phyloP scores from a whole-genome alignment of 169 alveolate species.

The Theileria parva region DNA sequence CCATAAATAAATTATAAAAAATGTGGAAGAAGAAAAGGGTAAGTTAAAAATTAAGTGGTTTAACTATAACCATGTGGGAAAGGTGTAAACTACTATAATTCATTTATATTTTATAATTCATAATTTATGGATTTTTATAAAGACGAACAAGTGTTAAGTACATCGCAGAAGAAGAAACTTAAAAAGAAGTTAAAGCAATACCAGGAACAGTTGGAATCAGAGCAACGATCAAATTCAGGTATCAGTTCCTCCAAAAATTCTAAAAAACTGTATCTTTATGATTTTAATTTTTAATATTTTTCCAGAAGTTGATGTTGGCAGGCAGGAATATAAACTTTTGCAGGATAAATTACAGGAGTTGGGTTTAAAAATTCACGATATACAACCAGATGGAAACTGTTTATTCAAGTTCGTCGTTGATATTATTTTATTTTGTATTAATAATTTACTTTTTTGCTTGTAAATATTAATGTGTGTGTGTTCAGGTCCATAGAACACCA shows the following conservation, averaged over 20 bases:
- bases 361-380: constrained; percentile 20
- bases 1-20: background rate
- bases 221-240: background rate
- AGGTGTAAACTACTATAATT: background rate
- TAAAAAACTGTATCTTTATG: background rate
- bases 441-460: background rate
- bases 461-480: background rate
- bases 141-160: constrained; percentile 24
- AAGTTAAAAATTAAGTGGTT: background rate
- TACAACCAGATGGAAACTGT: constrained; percentile 66
- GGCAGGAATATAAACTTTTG: constrained; percentile 17
- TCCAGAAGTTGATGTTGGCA: constrained; percentile 27
- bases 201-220: constrained; percentile 26
- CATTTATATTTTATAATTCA: background rate
- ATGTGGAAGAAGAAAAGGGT: background rate
- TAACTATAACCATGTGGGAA: background rate
- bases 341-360: background rate
- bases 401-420: constrained; percentile 38
- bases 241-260: background rate
- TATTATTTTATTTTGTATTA: background rate
- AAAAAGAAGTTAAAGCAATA: constrained; percentile 48
- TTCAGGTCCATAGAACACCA: constrained; percentile 64
- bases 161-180: constrained; percentile 60
- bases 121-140: constrained; percentile 19
- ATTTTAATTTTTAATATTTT: no score